Evolutionary conservation across 768 basidiomycete genomes (phyloP).

Genomic region (Tylopilus rubrobrunneus): DNA sequence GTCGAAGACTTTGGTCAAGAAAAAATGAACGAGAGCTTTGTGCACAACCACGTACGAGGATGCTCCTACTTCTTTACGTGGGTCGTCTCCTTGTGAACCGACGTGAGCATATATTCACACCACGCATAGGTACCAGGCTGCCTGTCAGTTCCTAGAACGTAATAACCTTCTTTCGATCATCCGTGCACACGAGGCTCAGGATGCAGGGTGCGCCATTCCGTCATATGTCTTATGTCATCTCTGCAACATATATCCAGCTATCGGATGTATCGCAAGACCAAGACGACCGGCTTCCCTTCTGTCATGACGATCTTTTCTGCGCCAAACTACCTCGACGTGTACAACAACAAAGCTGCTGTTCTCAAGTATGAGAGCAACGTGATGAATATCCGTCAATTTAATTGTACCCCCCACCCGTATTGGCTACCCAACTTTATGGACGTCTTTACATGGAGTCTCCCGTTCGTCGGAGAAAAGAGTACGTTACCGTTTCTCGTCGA

Average conservation of each 20-base stretch:
- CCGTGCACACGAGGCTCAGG: conserved; percentile 96
- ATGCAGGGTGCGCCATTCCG: conserved; percentile 74
- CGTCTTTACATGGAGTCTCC: conserved; percentile 97
- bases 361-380: conserved; percentile 99
- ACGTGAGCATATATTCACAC: not conserved
- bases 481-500: conserved; percentile 12
- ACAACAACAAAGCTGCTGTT: conserved; percentile 98
- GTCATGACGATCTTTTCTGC: conserved; percentile 99
- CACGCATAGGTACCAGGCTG: conserved; percentile 79
- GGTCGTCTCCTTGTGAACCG: conserved; percentile 14
- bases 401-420: conserved; percentile 92
- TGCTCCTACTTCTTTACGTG: conserved; percentile 95
- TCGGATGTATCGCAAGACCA: conserved; percentile 98
- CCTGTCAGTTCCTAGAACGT: conserved; percentile 94
- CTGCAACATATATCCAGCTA: conserved; percentile 47
- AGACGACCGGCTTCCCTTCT: conserved; percentile 96
- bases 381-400: conserved; percentile 98
- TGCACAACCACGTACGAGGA: conserved; percentile 96
- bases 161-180: conserved; percentile 97
- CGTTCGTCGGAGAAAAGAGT: conserved; percentile 99
- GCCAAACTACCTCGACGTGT: conserved; percentile 97
- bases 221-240: not conserved
- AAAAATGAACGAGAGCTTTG: conserved; percentile 83
- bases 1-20: conserved; percentile 96
- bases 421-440: conserved; percentile 99